Evolutionary conservation across 805 yeast genomes (phyloP), one percentile per base, ranked within the genome.

Genomic region (Wickerhamiella bombiphila): DNA sequence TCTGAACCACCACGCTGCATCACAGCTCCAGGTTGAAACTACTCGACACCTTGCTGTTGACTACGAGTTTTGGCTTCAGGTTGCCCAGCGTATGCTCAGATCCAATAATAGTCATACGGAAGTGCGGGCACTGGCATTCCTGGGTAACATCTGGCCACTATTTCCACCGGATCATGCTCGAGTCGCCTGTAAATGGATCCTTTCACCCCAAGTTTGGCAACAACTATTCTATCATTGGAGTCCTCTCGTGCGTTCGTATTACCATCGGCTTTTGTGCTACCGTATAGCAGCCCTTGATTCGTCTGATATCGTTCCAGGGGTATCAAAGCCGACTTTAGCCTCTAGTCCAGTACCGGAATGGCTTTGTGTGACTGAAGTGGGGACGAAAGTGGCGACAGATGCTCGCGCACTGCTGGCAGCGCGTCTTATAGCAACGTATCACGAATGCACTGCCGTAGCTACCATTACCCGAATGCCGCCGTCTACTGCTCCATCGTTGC

Each of bases 21-120:
- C 33, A 5, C 13, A 7, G 20, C 18, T 13, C 7, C 50, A 48
- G 24, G 55, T 47, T 8, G 38, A 43, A n/a, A 43, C 43, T 14
- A 47, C 45, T 35, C 44, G 40, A 21, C 51, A 45, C 22, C 43
- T 44, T 3, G 55, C 51, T 6, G 56, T 80, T 18, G 70, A 78
- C 58, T 82, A 93, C 91, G 60, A 63, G 36, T 81, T 83, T 51
- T 82, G 94, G 94, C 54, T 77, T 5, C 62, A 65, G 38, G 75
- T 79, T 13, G 55, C 64, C 11, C 58, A 69, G 41, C 61, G 70
- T 40, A 69, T 81, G 75, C 54, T 81, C n/a, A 50, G 61, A 5
- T 71, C 82, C 5, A 73, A 71, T 32, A 80, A 71, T 53, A 64
- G 73, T 45, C 75, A 72, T 45, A 66, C 69, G 17, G 73, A 79